Evolutionary conservation across 2,329 filamentous ascomycete genomes (phyloP).

Genomic region (Stemphylium lycopersici): DNA sequence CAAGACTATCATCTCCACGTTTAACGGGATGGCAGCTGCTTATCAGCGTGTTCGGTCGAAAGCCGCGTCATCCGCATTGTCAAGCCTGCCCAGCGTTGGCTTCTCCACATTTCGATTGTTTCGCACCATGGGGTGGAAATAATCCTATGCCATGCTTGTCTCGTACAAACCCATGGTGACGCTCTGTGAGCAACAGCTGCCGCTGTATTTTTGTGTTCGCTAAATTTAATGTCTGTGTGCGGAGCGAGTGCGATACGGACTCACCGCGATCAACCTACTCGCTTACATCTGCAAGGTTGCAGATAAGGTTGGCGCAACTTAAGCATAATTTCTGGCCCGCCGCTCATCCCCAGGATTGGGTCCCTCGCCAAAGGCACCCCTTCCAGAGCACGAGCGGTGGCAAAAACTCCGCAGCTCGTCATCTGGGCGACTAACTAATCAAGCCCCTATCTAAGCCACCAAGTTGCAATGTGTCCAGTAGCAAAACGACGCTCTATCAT

Average conservation of each 20-base stretch:
- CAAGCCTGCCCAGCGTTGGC: conserved; percentile 18
- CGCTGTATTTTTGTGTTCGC: background rate
- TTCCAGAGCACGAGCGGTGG: background rate
- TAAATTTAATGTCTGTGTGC: background rate
- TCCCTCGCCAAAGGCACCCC: conserved; percentile 19
- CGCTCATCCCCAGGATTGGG: conserved; percentile 27
- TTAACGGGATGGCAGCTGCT: conserved; percentile 25
- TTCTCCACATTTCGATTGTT: conserved; percentile 13
- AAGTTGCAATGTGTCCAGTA: conserved; percentile 1
- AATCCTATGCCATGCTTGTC: background rate
- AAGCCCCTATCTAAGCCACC: background rate
- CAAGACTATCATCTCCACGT: conserved; percentile 30
- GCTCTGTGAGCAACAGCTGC: background rate
- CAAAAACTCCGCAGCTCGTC: conserved; percentile 5
- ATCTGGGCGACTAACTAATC: conserved; percentile 5
- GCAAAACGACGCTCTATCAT: background rate
- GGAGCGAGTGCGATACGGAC: conserved; percentile 1
- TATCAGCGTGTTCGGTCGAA: conserved; percentile 26
- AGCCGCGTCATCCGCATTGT: conserved; percentile 43
- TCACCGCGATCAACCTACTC: conserved; percentile 29
- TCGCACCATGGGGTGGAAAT: background rate
- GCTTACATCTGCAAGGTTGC: conserved; percentile 35
- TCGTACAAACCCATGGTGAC: background rate
- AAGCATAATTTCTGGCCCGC: conserved; percentile 46
- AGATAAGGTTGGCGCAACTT: conserved; percentile 48